These are phyloP conservation scores for Bruguiera sexangula DNA, from an alignment of 345 rosid species.

Conservation along the genomic window DNA sequence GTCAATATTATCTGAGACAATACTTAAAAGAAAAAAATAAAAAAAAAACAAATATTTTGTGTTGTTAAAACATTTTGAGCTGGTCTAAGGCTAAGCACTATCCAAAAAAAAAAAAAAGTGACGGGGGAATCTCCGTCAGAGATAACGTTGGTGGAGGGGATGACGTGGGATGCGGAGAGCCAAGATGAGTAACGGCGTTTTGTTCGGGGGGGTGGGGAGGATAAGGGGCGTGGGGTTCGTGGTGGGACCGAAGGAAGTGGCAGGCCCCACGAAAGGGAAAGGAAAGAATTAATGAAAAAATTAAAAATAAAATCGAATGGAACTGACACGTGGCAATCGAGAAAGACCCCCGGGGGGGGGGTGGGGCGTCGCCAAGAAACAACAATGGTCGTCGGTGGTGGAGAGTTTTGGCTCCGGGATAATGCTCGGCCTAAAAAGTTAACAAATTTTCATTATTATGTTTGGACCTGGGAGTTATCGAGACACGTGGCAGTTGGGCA, in stretches of 20 bases:
- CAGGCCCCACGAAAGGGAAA: slow-evolving; percentile 13
- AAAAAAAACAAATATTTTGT: neutral
- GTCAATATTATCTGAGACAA: slow-evolving; percentile 14
- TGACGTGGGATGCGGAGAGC: slow-evolving; percentile 8
- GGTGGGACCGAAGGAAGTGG: slow-evolving; percentile 21
- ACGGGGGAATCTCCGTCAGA: slow-evolving; percentile 29
- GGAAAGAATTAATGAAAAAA: too few relatives aligned
- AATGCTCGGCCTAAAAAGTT: too few relatives aligned
- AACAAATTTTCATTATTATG: too few relatives aligned
- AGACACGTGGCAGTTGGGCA: too few relatives aligned
- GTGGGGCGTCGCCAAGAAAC: too few relatives aligned
- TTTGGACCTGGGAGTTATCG: too few relatives aligned
- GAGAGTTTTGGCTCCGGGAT: too few relatives aligned
- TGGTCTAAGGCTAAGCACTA: neutral
- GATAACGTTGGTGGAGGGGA: slow-evolving; percentile 17
- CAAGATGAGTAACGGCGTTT: slow-evolving; percentile 20
- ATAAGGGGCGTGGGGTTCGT: slow-evolving; percentile 8
- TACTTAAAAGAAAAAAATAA: neutral
- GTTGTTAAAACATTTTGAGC: neutral
- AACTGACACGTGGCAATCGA: too few relatives aligned
- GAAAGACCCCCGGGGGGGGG: too few relatives aligned
- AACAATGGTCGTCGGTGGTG: too few relatives aligned
- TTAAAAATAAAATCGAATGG: too few relatives aligned
- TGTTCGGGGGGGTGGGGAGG: slow-evolving; percentile 1
- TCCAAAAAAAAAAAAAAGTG: neutral